Evolutionary conservation across 2,329 filamentous ascomycete genomes (phyloP), one percentile per base, ranked within the genome.

Genomic region (Colletotrichum sp.): DNA sequence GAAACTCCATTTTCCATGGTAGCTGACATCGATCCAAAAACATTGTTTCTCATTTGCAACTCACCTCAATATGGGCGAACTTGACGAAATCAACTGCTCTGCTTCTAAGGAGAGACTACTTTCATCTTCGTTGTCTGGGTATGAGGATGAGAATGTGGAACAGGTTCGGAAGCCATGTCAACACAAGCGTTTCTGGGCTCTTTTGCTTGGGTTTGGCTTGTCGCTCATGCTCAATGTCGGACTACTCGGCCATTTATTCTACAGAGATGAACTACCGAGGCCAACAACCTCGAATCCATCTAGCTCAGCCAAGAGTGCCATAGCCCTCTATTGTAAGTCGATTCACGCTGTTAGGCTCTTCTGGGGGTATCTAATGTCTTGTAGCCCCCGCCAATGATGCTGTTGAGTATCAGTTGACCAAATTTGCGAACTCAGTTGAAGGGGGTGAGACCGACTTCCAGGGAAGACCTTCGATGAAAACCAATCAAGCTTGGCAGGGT

Each of bases 361-460:
- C 16, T 29, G 12, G 16, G 8, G 2, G 6, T 57, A 16, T 33
- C 33, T 58, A 66, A 57, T 13, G 5, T 58, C 16, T 57, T 43
- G 0, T 31, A 66, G 64, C 64, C 21, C 64, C 64, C 11, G 51
- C 51, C 5, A 58, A 58, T 12, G 64, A 66, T 21, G 64, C 64
- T 57, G 18, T 66, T 3, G 51, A 66, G 24, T 59, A 43, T 3
- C n/a, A 27, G 8, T 8, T 66, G 6, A 31, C 33, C 24, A 57
- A 66, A n/a, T 66, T 66, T 21, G 64, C 51, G 21, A 66, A 33
- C 64, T 16, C 64, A 16, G 64, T 66, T 2, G 64, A 66, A 16
- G 51, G 51, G 2, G 51, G 64, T 12, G 51, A 58, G 51, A 58
- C 51, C 4, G 21, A 58, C 12, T 58, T 57, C 4, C 24, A 58